Base-by-base conservation (phyloP, 2,329 filamentous ascomycete species). In the Tolypocladium ovalisporum region DNA sequence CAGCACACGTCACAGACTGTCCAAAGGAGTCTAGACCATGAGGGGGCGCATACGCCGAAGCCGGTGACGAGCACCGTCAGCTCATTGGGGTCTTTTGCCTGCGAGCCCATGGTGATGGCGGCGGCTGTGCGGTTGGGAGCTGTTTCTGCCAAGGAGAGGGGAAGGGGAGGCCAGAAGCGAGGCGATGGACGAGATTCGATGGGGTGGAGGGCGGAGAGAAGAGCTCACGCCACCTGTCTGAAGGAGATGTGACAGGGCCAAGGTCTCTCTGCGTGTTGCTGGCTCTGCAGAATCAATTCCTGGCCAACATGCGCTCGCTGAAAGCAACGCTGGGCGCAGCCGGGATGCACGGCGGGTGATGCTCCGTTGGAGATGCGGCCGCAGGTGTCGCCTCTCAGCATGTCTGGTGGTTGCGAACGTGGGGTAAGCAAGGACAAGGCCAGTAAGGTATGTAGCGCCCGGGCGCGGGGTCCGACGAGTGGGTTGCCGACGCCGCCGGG, bases 1-100 rank as follows among this genome's bases (percentile, higher is more conserved):
- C 59, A 66, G 64, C 58, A 57, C 27, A 27, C 49, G 42, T 40
- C 15, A 35, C 15, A 52, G 27, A 15, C 22, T 4, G 40, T 15
- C 40, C 22, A 19, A 51, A 34, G 19, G 35, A 34, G 36, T n/a
- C 57, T 54, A 40, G 54, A 59, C 40, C 51, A 36, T 6, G 36
- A 40, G 52, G 49, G 9, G 35, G 52, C 35, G 76, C 76, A 58
- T 75, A 86, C 83, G 57, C 74, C 79, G 66, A 85, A 86, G 58
- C 83, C 83, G 17, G 82, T 85, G 62, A 86, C 79, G 59, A 85
- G 72, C 58, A 85, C 77, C 29, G 76, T 81, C 60, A 84, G 68
- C 65, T 85, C 81, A 44, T 81, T 74, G 54, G 73, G 66, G 22
- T 70, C 64, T 49, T 64, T 63, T 29, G 64, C 62, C 53, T 70